Conservation (phyloP, 768 basidiomycete genomes). For the Baorangia bicolor region DNA sequence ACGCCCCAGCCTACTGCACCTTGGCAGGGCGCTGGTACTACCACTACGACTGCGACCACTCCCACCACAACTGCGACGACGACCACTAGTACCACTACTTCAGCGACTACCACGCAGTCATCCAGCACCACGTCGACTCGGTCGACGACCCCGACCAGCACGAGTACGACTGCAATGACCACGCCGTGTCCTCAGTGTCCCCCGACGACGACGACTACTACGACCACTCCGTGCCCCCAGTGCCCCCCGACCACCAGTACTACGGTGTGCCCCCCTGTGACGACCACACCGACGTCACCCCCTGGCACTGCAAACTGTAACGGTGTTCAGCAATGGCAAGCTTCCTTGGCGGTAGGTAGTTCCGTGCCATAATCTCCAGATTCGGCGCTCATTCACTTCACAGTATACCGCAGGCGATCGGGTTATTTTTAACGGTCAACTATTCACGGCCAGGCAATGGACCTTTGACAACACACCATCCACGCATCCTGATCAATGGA, state of each 20-base stretch:
- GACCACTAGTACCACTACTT: neutral
- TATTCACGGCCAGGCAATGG: constrained; percentile 30
- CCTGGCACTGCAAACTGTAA: constrained; percentile 7
- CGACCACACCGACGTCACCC: neutral
- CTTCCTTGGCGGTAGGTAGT: constrained; percentile 18
- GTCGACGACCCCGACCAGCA: neutral
- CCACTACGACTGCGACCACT: neutral
- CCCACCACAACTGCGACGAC: neutral
- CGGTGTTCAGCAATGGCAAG: constrained; percentile 24
- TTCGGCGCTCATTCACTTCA: neutral
- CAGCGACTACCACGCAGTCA: neutral
- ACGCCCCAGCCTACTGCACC: constrained; percentile 10
- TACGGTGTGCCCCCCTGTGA: too few species aligned
- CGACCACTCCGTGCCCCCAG: too few species aligned
- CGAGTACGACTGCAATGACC: too few species aligned
- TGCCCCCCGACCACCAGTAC: too few species aligned
- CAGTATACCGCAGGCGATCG: constrained; percentile 26
- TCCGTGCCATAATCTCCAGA: accelerated
- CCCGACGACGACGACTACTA: too few species aligned
- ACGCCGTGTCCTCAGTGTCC: too few species aligned
- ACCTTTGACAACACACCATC: constrained; percentile 21
- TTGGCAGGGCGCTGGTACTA: neutral
- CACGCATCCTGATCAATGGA: constrained; percentile 20
- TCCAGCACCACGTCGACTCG: neutral
- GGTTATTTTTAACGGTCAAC: constrained; percentile 21